Percentiles rank a stretch among this genome's conserved stretches.
phyloP scores from a whole-genome alignment of 805 yeast species.

The Metschnikowia cerradonensis region DNA sequence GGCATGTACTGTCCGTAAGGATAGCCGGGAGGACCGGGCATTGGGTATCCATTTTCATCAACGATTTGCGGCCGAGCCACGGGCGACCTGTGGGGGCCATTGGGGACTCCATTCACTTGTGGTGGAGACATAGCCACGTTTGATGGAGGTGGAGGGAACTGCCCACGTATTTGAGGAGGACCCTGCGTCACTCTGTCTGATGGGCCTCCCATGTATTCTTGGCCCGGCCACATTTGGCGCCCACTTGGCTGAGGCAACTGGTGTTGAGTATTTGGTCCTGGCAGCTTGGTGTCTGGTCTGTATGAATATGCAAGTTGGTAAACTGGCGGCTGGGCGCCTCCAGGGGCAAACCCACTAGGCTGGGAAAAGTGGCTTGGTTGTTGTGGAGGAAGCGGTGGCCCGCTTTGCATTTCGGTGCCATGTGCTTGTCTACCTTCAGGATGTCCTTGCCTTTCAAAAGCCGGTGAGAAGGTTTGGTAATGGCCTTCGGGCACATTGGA shows the following conservation, averaged over 20 bases:
- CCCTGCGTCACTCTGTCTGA: slow-evolving; percentile 19
- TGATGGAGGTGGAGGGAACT: slow-evolving; percentile 13
- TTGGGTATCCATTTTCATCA: slow-evolving; percentile 15
- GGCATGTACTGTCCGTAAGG: slow-evolving; percentile 37
- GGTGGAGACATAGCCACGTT: slow-evolving; percentile 17
- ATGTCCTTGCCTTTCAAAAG: neutral
- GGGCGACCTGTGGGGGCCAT: slow-evolving; percentile 17
- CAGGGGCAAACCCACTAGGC: slow-evolving; percentile 1
- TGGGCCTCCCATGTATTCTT: slow-evolving; percentile 16
- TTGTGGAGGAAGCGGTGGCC: slow-evolving; percentile 8
- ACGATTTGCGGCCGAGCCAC: slow-evolving; percentile 11
- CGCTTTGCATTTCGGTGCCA: slow-evolving; percentile 1
- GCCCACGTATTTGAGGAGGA: slow-evolving; percentile 14
- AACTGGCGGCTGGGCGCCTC: slow-evolving; percentile 7
- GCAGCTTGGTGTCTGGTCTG: slow-evolving; percentile 18
- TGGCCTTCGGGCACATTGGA: slow-evolving; percentile 1
- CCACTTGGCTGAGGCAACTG: slow-evolving; percentile 25
- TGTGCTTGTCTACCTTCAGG: slow-evolving; percentile 4
- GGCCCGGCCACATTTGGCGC: slow-evolving; percentile 24
- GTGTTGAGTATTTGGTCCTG: slow-evolving; percentile 16
- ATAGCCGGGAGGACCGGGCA: slow-evolving; percentile 31
- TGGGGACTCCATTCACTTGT: slow-evolving; percentile 4
- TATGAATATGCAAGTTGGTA: slow-evolving; percentile 9
- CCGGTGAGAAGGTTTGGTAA: slow-evolving; percentile 5
- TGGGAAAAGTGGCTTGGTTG: slow-evolving; percentile 8